Percentiles rank a stretch among this genome's conserved stretches.
Evolutionary conservation across 2,329 filamentous ascomycete genomes (phyloP).

Genomic region (Dendrostoma leiphaemia): DNA sequence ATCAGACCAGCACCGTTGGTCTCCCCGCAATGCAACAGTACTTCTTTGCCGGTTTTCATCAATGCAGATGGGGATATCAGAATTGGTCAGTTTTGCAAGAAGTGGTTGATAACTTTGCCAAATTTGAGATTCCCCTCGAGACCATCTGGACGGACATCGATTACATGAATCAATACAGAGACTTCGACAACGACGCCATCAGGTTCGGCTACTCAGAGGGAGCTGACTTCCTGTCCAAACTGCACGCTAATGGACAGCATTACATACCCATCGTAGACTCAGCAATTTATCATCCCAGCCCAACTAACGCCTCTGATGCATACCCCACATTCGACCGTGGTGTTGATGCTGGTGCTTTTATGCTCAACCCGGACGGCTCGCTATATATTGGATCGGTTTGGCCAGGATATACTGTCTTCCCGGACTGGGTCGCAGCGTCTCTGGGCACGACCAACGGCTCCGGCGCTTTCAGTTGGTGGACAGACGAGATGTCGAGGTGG

Average conservation of each 20-base stretch:
- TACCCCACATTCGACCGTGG: conserved; percentile 64
- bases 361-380: conserved; percentile 58
- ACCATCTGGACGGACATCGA: conserved; percentile 75
- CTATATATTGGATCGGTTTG: conserved; percentile 65
- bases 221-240: conserved; percentile 55
- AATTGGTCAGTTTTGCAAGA: conserved; percentile 68
- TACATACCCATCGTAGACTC: conserved; percentile 75
- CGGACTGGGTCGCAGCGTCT: conserved; percentile 66
- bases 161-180: conserved; percentile 63
- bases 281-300: conserved; percentile 68
- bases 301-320: conserved; percentile 63
- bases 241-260: conserved; percentile 65
- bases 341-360: conserved; percentile 48
- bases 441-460: conserved; percentile 49
- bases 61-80: conserved; percentile 79
- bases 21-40: conserved; percentile 78
- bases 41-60: conserved; percentile 79
- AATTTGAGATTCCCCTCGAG: conserved; percentile 66
- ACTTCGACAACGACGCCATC: conserved; percentile 61
- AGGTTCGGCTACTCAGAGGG: conserved; percentile 58
- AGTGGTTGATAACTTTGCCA: conserved; percentile 65
- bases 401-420: conserved; percentile 71
- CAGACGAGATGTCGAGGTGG: conserved; percentile 56
- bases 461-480: conserved; percentile 68
- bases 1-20: conserved; percentile 65